Conservation (phyloP, 176 grass and related monocot species). For the Poa pratensis region DNA sequence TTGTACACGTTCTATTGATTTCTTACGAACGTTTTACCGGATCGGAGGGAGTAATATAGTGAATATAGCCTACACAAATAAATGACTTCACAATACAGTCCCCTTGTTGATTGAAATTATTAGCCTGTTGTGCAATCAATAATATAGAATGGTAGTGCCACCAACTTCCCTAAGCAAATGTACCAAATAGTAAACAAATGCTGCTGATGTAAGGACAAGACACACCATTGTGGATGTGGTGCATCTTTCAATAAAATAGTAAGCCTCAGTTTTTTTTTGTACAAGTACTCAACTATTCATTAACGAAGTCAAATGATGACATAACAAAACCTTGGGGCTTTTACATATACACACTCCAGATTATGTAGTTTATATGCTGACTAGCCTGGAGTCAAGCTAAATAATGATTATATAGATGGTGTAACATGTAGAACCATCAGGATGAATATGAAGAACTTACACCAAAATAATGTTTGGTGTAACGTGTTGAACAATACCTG, state of each 20-base stretch:
- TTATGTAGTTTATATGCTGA: not conserved
- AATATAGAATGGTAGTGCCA: not conserved
- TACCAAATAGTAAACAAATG: constrained; percentile 24
- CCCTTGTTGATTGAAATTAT: constrained; percentile 30
- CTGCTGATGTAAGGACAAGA: not conserved
- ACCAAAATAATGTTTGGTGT: constrained; percentile 5
- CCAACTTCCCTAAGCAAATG: not conserved
- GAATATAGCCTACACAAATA: not conserved
- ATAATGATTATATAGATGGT: constrained; percentile 10
- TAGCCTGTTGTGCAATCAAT: not conserved
- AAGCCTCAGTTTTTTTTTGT: too few species aligned
- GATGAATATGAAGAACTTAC: not conserved
- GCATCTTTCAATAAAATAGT: not conserved
- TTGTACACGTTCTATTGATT: too few species aligned
- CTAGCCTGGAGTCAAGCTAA: not conserved
- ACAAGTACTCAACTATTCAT: not conserved
- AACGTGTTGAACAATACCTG: constrained; percentile 59
- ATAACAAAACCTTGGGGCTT: not conserved
- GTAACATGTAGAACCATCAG: not conserved
- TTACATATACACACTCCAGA: constrained; percentile 13
- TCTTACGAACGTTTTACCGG: too few species aligned
- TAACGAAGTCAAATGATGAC: constrained; percentile 36
- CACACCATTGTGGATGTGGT: constrained; percentile 1
- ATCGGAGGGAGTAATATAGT: too few species aligned
- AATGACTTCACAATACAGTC: not conserved